phyloP scores from a whole-genome alignment of 192 early-diverging fungal genomes.

The Hyaloraphidium curvatum region DNA sequence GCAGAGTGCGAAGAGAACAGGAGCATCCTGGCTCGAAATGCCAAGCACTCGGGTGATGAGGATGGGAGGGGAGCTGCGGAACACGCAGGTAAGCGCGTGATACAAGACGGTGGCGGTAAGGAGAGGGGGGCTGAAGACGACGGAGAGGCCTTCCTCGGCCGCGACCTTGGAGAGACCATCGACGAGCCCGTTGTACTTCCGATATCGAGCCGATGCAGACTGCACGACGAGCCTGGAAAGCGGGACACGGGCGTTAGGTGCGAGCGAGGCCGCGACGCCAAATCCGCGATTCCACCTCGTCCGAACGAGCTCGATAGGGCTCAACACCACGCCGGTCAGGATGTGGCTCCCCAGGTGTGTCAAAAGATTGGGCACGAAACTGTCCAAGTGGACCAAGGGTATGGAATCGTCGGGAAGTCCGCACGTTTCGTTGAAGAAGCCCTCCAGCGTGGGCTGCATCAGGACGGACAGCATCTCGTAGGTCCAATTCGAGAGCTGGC shows the following conservation, averaged over 20 bases:
- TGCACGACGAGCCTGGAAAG: constrained; percentile 55
- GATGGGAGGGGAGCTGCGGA: constrained; percentile 2
- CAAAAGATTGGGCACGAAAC: constrained; percentile 32
- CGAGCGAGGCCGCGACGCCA: neutral
- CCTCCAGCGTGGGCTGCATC: constrained; percentile 72
- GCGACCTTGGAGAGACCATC: constrained; percentile 58
- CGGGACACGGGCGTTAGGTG: neutral
- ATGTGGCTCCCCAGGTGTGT: constrained; percentile 58
- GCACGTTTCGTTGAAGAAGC: constrained; percentile 69
- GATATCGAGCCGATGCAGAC: constrained; percentile 45
- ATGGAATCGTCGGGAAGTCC: constrained; percentile 67
- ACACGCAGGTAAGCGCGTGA: constrained; percentile 21
- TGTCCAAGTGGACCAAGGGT: constrained; percentile 40
- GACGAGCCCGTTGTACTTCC: constrained; percentile 62
- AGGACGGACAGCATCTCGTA: constrained; percentile 52
- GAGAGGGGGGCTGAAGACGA: constrained; percentile 51
- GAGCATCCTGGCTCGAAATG: constrained; percentile 6
- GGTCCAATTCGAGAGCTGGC: constrained; percentile 58
- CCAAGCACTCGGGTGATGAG: constrained; percentile 1
- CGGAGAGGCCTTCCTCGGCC: constrained; percentile 54
- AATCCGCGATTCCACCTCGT: constrained; percentile 37
- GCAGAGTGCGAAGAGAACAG: constrained; percentile 8
- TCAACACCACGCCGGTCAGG: constrained; percentile 57
- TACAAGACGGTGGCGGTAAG: constrained; percentile 61
- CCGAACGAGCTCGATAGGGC: constrained; percentile 74